phyloP scores from a whole-genome alignment of 805 yeast genomes.

The Myxozyma neglecta region DNA sequence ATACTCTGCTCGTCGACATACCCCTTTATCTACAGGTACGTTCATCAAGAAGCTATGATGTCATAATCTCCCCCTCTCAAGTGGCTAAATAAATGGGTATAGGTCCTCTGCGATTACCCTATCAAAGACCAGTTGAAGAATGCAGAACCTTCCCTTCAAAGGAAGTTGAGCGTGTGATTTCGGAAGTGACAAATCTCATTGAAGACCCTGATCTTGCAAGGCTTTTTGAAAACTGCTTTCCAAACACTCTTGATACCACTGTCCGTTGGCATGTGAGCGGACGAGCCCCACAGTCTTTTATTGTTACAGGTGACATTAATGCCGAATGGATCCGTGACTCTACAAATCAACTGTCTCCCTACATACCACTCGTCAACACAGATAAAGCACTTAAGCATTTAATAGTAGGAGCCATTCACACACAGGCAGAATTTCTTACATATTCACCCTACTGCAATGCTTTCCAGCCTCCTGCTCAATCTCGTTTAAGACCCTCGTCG shows the following conservation, averaged over 20 bases:
- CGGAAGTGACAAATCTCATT: constrained; percentile 52
- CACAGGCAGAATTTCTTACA: constrained; percentile 66
- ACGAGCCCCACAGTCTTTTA: constrained; percentile 59
- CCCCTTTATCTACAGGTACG: constrained; percentile 25
- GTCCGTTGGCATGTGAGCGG: constrained; percentile 62
- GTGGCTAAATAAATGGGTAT: background rate
- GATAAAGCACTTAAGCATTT: constrained; percentile 54
- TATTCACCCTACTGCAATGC: constrained; percentile 85
- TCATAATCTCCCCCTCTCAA: background rate
- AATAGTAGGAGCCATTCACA: constrained; percentile 74
- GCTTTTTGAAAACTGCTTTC: constrained; percentile 76
- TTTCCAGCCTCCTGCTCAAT: constrained; percentile 70
- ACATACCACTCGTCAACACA: constrained; percentile 57
- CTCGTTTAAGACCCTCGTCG: constrained; percentile 43
- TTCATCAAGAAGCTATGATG: background rate
- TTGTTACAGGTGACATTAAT: constrained; percentile 89
- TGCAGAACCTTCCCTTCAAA: constrained; percentile 73
- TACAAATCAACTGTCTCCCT: constrained; percentile 76
- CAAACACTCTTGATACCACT: constrained; percentile 87
- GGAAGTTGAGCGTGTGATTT: constrained; percentile 61
- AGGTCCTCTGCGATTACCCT: constrained; percentile 62
- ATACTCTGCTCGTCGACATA: constrained; percentile 31
- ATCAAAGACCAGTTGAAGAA: constrained; percentile 67
- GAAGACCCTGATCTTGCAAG: constrained; percentile 66
- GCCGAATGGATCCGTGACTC: constrained; percentile 93